Percentiles rank a stretch among this genome's conserved stretches.
Conservation (phyloP, 345 rosid genomes). For the Gossypium sturtianum region DNA sequence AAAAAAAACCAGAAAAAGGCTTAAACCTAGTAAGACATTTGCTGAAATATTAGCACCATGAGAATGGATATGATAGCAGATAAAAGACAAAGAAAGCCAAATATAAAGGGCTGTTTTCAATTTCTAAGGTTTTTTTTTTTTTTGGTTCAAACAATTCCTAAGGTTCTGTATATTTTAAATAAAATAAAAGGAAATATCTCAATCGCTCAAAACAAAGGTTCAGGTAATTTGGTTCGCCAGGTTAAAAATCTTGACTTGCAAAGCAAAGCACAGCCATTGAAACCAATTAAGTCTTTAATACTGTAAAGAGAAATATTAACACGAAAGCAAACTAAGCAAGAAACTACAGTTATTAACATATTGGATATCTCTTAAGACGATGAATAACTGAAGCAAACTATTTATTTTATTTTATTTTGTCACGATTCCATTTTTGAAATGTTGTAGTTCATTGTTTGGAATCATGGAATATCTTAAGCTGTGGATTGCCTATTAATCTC, state of each 20-base stretch:
- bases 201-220: not conserved
- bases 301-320: not conserved
- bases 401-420: no score
- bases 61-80: not conserved
- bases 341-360: not conserved
- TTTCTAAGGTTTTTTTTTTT: not conserved
- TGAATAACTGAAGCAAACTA: not conserved
- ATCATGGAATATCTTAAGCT: no score
- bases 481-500: no score
- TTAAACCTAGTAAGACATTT: not conserved
- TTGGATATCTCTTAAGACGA: not conserved
- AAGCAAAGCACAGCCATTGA: not conserved
- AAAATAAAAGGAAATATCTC: not conserved
- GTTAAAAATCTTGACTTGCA: not conserved
- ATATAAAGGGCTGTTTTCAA: not conserved
- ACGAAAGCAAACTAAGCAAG: not conserved
- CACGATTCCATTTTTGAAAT: no score
- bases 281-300: not conserved
- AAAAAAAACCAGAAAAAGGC: not conserved
- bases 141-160: no score
- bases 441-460: no score
- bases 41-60: not conserved
- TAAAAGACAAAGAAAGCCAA: not conserved
- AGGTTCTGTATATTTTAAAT: not conserved
- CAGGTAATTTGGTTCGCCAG: not conserved